A percentile compares a stretch with the other conserved stretches of the same genome.
Conservation (phyloP, 768 basidiomycete genomes). For the Lactarius akahatsu region DNA sequence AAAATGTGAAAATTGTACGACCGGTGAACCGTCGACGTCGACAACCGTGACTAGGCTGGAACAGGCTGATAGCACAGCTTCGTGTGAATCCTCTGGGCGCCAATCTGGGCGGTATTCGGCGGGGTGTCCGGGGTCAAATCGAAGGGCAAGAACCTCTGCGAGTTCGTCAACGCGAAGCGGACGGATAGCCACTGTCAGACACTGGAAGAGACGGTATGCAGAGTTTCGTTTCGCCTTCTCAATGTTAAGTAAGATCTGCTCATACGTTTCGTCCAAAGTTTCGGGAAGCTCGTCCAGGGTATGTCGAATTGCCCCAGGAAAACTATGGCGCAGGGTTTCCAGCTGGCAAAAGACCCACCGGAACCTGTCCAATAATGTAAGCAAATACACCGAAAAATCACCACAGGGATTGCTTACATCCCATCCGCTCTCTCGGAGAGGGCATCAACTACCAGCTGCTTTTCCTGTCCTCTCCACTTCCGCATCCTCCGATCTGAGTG, state of each 20-base stretch:
- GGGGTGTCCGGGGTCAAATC: neutral
- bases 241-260: neutral
- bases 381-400: no score
- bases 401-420: neutral
- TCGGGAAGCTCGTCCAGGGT: neutral
- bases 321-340: neutral
- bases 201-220: neutral
- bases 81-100: constrained; percentile 6
- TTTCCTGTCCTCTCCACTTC: neutral
- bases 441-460: neutral
- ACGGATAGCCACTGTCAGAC: neutral
- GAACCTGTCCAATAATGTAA: neutral
- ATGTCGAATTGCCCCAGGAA: neutral
- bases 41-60: neutral
- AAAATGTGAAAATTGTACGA: neutral
- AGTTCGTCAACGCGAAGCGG: constrained; percentile 4
- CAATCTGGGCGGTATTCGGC: neutral
- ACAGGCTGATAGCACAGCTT: neutral
- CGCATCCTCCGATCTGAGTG: constrained; percentile 1
- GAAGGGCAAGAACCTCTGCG: neutral
- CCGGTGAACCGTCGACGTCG: neutral
- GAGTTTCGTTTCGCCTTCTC: neutral
- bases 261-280: neutral
- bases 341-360: neutral
- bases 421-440: constrained; percentile 1